Conservation (phyloP, 345 rosid species). For the Litchi chinensis region DNA sequence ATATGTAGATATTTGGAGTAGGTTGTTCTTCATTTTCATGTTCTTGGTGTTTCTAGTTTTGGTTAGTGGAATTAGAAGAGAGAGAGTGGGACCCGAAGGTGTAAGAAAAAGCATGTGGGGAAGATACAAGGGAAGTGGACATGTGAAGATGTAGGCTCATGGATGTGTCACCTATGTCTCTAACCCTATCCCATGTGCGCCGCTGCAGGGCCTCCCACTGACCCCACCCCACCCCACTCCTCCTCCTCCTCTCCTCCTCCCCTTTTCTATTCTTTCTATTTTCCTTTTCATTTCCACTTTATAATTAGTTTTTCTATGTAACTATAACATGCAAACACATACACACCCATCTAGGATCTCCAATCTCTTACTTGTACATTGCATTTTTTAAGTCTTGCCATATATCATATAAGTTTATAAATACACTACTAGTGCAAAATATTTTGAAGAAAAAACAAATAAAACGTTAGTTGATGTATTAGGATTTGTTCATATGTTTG, state of each 20-base stretch:
- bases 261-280: neutral
- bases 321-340: neutral
- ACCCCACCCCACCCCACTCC: neutral
- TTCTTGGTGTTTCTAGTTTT: neutral
- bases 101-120: constrained; percentile 41
- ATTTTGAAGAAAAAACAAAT: no score
- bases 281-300: neutral
- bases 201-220: constrained; percentile 49
- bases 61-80: constrained; percentile 12
- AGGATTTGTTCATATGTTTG: no score
- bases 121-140: constrained; percentile 34
- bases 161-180: constrained; percentile 42
- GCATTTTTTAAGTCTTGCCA: neutral
- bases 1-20: no score
- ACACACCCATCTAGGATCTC: neutral
- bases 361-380: no score
- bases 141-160: constrained; percentile 43
- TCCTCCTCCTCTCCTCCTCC: neutral
- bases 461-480: no score
- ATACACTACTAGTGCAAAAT: no score
- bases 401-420: no score
- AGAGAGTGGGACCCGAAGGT: constrained; percentile 26
- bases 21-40: no score
- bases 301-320: neutral
- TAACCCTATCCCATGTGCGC: constrained; percentile 55